Evolutionary conservation across 2,329 filamentous ascomycete species (phyloP).

Genomic region (Botrytis tulipae): DNA sequence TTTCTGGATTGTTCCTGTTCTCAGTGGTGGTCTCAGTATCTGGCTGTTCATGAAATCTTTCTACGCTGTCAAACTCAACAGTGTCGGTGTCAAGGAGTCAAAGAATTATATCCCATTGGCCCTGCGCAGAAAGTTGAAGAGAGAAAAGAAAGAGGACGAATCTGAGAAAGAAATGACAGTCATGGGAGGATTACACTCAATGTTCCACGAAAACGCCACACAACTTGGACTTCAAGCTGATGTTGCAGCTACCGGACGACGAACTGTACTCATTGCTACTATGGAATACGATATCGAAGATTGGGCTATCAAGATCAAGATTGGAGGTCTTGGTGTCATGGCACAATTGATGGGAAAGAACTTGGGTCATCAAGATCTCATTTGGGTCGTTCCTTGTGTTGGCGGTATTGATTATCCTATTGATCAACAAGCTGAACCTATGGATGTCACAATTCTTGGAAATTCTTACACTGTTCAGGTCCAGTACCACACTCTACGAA

Average conservation of each 20-base stretch:
- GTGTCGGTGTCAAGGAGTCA: constrained; percentile 53
- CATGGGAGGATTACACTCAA: constrained; percentile 16
- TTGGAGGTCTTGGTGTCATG: constrained; percentile 69
- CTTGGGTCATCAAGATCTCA: constrained; percentile 61
- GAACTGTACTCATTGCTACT: constrained; percentile 65
- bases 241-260: constrained; percentile 23
- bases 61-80: constrained; percentile 54
- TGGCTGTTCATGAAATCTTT: constrained; percentile 60
- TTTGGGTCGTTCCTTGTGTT: constrained; percentile 64
- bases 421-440: constrained; percentile 58
- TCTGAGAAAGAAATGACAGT: constrained; percentile 26
- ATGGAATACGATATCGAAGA: constrained; percentile 73
- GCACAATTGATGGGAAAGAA: constrained; percentile 63
- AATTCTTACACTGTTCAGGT: constrained; percentile 60
- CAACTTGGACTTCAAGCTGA: constrained; percentile 17
- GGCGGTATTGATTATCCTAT: constrained; percentile 62
- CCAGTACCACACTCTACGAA: constrained; percentile 61
- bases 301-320: constrained; percentile 70
- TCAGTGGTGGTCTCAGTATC: constrained; percentile 49
- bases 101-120: constrained; percentile 42
- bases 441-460: constrained; percentile 60
- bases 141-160: constrained; percentile 19
- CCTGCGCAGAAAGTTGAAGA: constrained; percentile 41
- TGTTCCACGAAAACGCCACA: constrained; percentile 17
- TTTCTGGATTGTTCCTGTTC: constrained; percentile 52